Conservation (phyloP, 208 protist genomes). For the Trypanosoma avium region DNA sequence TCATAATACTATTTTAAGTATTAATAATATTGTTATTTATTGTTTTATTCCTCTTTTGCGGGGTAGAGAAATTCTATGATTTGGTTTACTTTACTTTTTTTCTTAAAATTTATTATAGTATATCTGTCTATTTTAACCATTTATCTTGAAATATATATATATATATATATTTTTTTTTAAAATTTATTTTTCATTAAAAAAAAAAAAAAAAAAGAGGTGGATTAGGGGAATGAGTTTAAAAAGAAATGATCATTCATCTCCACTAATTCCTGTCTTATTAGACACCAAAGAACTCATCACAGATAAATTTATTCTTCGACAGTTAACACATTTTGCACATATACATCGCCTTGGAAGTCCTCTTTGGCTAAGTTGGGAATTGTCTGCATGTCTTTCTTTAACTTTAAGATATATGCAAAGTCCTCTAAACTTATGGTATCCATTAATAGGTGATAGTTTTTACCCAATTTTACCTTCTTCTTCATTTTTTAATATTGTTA, state of each 20-base stretch:
- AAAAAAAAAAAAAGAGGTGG: no score
- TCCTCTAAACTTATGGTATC: constrained; percentile 22
- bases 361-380: constrained; percentile 20
- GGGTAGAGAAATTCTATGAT: no score
- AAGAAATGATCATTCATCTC: not conserved
- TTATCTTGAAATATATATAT: constrained; percentile 5
- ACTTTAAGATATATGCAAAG: constrained; percentile 25
- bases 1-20: constrained; percentile 1
- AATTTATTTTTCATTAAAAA: no score
- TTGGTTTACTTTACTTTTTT: not conserved
- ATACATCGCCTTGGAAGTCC: constrained; percentile 20
- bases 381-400: constrained; percentile 10
- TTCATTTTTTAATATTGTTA: not conserved
- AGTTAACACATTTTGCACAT: constrained; percentile 25
- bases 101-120: not conserved
- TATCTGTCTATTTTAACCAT: constrained; percentile 9
- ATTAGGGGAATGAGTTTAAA: constrained; percentile 7
- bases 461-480: not conserved
- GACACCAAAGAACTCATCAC: constrained; percentile 22
- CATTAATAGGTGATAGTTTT: constrained; percentile 23
- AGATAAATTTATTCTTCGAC: constrained; percentile 17
- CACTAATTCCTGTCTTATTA: not conserved
- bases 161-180: constrained; percentile 12
- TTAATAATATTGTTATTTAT: not conserved
- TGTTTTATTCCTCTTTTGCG: not conserved